Evolutionary conservation across 768 basidiomycete species (phyloP).

Genomic region (Lepiota venenata): DNA sequence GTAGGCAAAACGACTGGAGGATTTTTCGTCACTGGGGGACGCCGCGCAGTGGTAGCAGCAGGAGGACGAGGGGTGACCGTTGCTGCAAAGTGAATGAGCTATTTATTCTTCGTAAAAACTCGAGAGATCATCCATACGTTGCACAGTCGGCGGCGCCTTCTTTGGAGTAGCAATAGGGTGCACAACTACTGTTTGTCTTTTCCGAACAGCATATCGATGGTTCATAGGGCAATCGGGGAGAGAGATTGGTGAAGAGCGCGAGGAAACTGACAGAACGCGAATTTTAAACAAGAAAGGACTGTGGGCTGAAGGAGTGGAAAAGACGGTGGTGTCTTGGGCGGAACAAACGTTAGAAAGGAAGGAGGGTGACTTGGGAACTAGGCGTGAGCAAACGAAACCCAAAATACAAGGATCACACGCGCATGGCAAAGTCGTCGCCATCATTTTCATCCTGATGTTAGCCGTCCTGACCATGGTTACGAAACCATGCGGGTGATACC

Average conservation of each 20-base stretch:
- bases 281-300: background rate
- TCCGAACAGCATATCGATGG: background rate
- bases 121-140: background rate
- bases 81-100: background rate
- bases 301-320: slow-evolving; percentile 5
- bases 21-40: background rate
- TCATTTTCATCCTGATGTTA: slow-evolving; percentile 1
- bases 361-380: background rate
- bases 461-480: slow-evolving; percentile 1
- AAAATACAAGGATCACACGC: slow-evolving; percentile 8
- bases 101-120: background rate
- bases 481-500: background rate
- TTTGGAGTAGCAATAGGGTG: background rate
- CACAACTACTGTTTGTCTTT: background rate
- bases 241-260: too few relatives aligned
- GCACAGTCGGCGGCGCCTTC: background rate
- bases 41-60: background rate
- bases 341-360: background rate
- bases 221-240: background rate
- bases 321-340: background rate
- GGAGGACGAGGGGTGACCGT: background rate
- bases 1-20: background rate
- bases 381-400: background rate
- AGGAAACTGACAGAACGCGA: background rate
- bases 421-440: slow-evolving; percentile 5